Conservation (phyloP, 257 asterid genomes). For the Nicotiana otophora region DNA sequence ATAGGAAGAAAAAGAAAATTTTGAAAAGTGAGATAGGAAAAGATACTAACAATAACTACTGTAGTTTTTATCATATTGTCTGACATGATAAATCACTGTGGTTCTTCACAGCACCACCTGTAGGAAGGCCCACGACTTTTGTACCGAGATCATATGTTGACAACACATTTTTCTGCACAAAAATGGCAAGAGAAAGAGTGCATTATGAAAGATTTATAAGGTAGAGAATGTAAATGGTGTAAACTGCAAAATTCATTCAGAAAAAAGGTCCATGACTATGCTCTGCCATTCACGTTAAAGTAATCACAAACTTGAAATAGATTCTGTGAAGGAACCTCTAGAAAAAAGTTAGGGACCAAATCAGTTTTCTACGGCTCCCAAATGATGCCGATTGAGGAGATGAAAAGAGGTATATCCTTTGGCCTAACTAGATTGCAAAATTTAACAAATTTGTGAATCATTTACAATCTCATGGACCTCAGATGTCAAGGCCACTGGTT, state of each 20-base stretch:
- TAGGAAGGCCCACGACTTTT: constrained; percentile 33
- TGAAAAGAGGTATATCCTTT: neutral
- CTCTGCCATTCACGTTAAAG: neutral
- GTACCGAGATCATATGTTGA: constrained; percentile 45
- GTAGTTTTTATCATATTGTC: constrained; percentile 3
- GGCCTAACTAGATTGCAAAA: neutral
- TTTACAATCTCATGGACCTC: too few species aligned
- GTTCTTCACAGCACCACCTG: constrained; percentile 22
- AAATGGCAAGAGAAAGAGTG: neutral
- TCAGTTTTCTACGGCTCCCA: neutral
- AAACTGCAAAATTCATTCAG: neutral
- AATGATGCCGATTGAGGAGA: neutral
- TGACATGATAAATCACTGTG: constrained; percentile 22
- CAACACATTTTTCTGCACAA: constrained; percentile 51
- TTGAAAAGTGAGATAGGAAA: neutral
- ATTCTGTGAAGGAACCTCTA: neutral
- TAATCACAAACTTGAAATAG: neutral
- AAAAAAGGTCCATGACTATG: neutral
- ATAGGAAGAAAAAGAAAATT: neutral
- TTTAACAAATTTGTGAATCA: too few species aligned
- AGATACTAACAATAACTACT: neutral
- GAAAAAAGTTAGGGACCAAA: neutral
- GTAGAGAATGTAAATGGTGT: neutral
- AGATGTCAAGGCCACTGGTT: too few species aligned
- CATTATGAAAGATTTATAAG: neutral